Evolutionary conservation across 2,329 filamentous ascomycete species (phyloP).

Genomic region (Kalaharituber pfeilii): DNA sequence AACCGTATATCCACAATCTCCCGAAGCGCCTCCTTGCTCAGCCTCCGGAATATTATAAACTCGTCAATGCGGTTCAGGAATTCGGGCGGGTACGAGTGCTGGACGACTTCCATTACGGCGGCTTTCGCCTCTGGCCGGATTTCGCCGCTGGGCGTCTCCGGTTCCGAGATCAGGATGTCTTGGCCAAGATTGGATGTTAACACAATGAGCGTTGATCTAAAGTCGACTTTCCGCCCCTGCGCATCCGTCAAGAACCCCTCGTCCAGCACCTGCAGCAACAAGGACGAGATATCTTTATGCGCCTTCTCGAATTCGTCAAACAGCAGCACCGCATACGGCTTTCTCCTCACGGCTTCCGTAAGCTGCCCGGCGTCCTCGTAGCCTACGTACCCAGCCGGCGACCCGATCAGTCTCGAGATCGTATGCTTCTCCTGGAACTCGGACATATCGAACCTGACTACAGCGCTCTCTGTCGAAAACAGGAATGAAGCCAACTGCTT

Average conservation of each 20-base stretch:
- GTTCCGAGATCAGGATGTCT: slow-evolving; percentile 64
- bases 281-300: slow-evolving; percentile 79
- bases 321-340: slow-evolving; percentile 84
- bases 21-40: slow-evolving; percentile 58
- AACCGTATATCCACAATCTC: slow-evolving; percentile 91
- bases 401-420: slow-evolving; percentile 78
- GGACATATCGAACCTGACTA: slow-evolving; percentile 91
- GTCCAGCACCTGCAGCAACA: slow-evolving; percentile 85
- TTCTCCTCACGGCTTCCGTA: slow-evolving; percentile 83
- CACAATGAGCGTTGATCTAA: slow-evolving; percentile 90
- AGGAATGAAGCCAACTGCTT: slow-evolving; percentile 89
- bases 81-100: slow-evolving; percentile 60
- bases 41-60: slow-evolving; percentile 86
- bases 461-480: slow-evolving; percentile 79
- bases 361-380: slow-evolving; percentile 95
- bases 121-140: slow-evolving; percentile 56
- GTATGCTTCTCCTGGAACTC: slow-evolving; percentile 98
- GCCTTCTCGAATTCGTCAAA: slow-evolving; percentile 98
- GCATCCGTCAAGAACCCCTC: slow-evolving; percentile 91
- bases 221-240: slow-evolving; percentile 92
- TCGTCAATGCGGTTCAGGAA: slow-evolving; percentile 95
- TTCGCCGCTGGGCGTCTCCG: slow-evolving; percentile 43
- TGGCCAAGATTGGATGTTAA: slow-evolving; percentile 91
- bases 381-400: slow-evolving; percentile 84
- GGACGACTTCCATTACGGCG: slow-evolving; percentile 77